Base-by-base conservation (phyloP, 1,139 yeast genomes). In the Hyphopichia burtonii region DNA sequence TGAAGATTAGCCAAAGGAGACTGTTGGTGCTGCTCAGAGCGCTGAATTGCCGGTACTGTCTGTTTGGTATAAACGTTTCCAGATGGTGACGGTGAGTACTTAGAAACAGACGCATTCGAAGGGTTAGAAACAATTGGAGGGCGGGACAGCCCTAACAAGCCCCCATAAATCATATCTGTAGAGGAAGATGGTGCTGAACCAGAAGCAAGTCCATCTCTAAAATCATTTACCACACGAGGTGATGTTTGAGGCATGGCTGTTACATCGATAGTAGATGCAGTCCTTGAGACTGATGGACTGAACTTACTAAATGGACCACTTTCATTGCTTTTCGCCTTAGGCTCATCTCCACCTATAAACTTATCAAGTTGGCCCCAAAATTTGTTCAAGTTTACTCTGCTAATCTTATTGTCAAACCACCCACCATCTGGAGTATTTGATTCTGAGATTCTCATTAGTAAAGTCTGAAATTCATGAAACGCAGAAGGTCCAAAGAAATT, bases 301-400 rank as follows among this genome's bases (percentile, higher is more conserved):
- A 83, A 85, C 49, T 83, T 84, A 44, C 88, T 85, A 64, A 87
- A 87, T 0, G 84, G 82, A 7, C 86, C 86, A 32, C 67, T 74
- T 23, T 77, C 78, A 30, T 63, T 65, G 1, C 55, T 32, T 27
- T 63, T 68, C 3, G 68, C 47, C 8, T 66, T 65, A 1, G 59
- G 51, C 37, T 83, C 91, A 41, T 88, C 96, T 11, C 98, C 99
- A 3, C 96, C 88, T 48, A 93, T 93, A 58, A 91, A 88, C 60
- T 89, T 89, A 58, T 89, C 96, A 47, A 90, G 70, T 41, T 86
- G 90, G 8, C 91, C 93, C 94, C 95, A 86, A 45, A 90, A 83
- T 55, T 81, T 85, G 54, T 90, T 96, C 45, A 90, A 69, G 52
- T 85, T 86, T 12, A 94, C 95, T 56, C 82, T 83, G 31, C 86